Evolutionary conservation across 2,329 filamentous ascomycete species (phyloP), one percentile per base, ranked within the genome.

Genomic region (Tolypocladium endophyticum): DNA sequence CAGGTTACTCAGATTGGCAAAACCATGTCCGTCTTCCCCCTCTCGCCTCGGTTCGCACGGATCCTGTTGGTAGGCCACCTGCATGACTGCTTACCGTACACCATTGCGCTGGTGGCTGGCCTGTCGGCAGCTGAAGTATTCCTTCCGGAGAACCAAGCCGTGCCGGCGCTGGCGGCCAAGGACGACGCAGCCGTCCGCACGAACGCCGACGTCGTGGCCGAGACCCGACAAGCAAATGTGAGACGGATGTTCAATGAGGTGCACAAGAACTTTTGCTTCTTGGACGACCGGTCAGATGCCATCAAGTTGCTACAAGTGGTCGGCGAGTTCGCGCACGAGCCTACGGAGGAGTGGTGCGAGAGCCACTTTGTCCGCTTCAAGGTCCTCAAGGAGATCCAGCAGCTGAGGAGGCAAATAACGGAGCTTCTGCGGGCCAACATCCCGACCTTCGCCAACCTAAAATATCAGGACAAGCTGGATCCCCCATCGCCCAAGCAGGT

Each of bases 271-370:
- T 91, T 97, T 66, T 87, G 88, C 70, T 87, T 85, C 61, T 82
- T 92, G 60, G 94, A 97, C 70, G 87, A 90, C 70, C 85, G 83
- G 58, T 90, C 89, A 0, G 94, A 99, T 72, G 92, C 89, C 23
- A 86, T 97, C 66, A 97, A 97, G 74, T 82, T 94, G 45, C 84
- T 97, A 54, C 91, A 92, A 60, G 91, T 91, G 0, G 86, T 97
- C 3, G 92, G 90, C 63, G 90, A 93, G 64, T 96, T 93, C 70
- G 89, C 88, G 5, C 88, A 91, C 67, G 86, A 88, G 64, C 82
- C 81, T 65, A 79, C 82, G 0, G 87, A 91, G 62, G 73, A 77
- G 8, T 96, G 95, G 83, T 96, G 91, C 71, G 82, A 85, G 57
- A 79, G 84, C 61, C 91, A 91, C 77, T 97, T 94, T 76, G 85